These are phyloP conservation scores for Neostapfia colusana DNA, from an alignment of 176 grass and related monocot species.

Conservation along the genomic window DNA sequence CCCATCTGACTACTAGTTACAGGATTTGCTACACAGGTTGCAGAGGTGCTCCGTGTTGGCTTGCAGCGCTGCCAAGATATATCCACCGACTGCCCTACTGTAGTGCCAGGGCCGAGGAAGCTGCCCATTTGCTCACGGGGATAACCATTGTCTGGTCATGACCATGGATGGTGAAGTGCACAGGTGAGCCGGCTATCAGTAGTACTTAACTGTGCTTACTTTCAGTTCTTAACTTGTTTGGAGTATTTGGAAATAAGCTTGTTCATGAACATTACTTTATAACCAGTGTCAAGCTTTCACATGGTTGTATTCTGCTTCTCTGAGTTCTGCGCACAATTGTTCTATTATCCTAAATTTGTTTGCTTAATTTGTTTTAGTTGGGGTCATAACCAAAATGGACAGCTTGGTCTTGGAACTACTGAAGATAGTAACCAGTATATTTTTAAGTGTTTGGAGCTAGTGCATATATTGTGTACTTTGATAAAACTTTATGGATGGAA, in stretches of 20 bases:
- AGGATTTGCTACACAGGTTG: background rate
- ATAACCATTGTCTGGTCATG: conserved; percentile 93
- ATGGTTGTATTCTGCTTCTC: too few relatives aligned
- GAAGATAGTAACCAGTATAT: too few relatives aligned
- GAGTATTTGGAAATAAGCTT: background rate
- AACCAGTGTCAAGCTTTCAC: background rate
- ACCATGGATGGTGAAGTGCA: conserved; percentile 77
- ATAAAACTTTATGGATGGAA: too few relatives aligned
- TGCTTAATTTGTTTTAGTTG: conserved; percentile 53
- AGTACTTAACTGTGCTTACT: background rate
- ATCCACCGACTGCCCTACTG: too few relatives aligned
- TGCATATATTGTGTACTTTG: too few relatives aligned
- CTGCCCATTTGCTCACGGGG: conserved; percentile 93
- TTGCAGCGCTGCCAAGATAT: too few relatives aligned
- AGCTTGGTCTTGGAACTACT: conserved; percentile 91
- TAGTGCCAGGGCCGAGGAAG: too few relatives aligned
- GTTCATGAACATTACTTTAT: background rate
- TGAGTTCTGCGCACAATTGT: background rate
- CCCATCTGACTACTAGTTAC: conserved; percentile 37
- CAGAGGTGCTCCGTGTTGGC: too few relatives aligned
- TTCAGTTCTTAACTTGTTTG: background rate
- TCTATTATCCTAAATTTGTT: conserved; percentile 27
- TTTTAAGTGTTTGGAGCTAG: too few relatives aligned
- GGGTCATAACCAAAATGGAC: conserved; percentile 97
- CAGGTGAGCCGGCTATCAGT: conserved; percentile 54